Evolutionary conservation across 441 rosid genomes (phyloP), one percentile per base, ranked within the genome.

Genomic region (Populus hybrid): DNA sequence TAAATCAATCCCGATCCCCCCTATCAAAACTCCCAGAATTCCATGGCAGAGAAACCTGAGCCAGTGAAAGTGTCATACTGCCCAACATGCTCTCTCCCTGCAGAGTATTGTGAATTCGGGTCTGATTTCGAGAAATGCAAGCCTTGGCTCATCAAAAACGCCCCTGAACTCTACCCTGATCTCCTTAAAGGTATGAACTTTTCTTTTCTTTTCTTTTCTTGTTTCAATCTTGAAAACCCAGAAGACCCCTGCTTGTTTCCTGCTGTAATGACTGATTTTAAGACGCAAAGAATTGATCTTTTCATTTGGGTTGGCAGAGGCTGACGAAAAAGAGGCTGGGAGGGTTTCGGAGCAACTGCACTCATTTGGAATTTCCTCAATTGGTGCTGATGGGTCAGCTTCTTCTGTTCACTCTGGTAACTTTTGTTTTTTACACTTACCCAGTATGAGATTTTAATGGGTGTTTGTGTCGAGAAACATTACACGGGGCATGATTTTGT

Each of bases 101-200:
- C 97, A 0, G 98, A 95, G 87, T 92, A 92, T 85, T 93, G 97
- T 76, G 98, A 90, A 81, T 95, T 92, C 82, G 94, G 97, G 21
- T 90, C 99, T 69, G 92, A 93, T 87, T 92, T 95, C 82, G 91
- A 69, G 19, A 93, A 89, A 85, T 95, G 99, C 82, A 95, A 93
- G 81, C 98, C 97, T 1, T 95, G 99, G 99, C 84, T 95, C 82
- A 71, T 91, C 78, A 82, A 84, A 66, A 89, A 95, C 91, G 97
- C 97, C 16, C 92, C 97, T 6, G 86, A 90, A 50, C 86, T 95
- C 78, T 95, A 95, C 77, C 99, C 99, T 36, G 89, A 93, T 93
- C 92, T 90, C 71, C 75, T 88, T 74, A 85, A 86, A 88, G 95
- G 95, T 89, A 36, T 2, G 21, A 66, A 42, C 6, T 8, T 50